These are phyloP conservation scores for Suillus spraguei DNA, from an alignment of 768 basidiomycete genomes.

Conservation along the genomic window DNA sequence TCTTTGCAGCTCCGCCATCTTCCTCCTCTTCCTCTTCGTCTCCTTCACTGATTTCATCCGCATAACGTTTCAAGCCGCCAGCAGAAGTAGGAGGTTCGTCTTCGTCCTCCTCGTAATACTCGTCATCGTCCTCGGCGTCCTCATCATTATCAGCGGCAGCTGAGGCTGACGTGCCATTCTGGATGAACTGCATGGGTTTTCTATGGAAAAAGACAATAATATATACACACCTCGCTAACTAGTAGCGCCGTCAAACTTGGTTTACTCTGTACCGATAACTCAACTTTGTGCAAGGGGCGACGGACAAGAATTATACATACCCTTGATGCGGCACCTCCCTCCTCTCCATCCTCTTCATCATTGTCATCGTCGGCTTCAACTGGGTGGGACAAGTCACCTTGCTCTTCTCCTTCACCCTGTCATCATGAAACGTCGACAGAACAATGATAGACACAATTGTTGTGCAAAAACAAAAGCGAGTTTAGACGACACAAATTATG, in stretches of 20 bases:
- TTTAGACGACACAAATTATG: not conserved
- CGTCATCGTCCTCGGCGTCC: constrained; percentile 21
- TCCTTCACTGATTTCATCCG: constrained; percentile 22
- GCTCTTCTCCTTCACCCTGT: constrained; percentile 24
- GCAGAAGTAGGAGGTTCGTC: constrained; percentile 8
- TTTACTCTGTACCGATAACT: constrained; percentile 15
- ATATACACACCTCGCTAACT: constrained; percentile 21
- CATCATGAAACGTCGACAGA: not conserved
- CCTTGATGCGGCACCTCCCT: constrained; percentile 3
- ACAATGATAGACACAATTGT: not conserved
- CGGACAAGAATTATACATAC: constrained; percentile 16
- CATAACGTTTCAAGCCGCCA: constrained; percentile 29
- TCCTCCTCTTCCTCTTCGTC: constrained; percentile 21
- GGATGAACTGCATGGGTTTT: not conserved
- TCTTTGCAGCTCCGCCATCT: constrained; percentile 19
- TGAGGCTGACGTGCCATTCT: constrained; percentile 18
- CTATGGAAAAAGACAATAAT: not conserved
- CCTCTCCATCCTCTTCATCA: constrained; percentile 22
- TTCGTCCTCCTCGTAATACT: constrained; percentile 26
- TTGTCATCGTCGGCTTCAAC: constrained; percentile 15
- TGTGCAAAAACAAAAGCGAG: not conserved
- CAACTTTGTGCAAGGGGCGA: constrained; percentile 4
- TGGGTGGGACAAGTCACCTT: not conserved
- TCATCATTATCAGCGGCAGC: constrained; percentile 9
- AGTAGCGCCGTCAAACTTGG: constrained; percentile 26